Evolutionary conservation across 164 flowering plant genomes (phyloP).

Genomic region (Buxus sempervirens): DNA sequence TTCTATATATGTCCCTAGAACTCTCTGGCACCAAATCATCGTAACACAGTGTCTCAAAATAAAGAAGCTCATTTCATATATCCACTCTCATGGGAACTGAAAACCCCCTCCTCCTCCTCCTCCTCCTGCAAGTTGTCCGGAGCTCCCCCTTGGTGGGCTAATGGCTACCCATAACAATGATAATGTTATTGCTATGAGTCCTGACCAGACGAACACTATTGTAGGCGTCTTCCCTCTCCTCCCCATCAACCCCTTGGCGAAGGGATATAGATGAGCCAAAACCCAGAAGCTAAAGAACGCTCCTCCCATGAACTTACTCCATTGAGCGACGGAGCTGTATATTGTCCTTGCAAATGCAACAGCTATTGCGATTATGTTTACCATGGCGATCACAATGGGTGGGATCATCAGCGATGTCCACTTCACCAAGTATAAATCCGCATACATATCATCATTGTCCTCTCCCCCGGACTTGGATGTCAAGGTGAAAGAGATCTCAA

Average conservation of each 20-base stretch:
- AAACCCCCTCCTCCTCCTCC: slow-evolving; percentile 32
- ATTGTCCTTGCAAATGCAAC: slow-evolving; percentile 55
- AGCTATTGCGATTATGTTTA: slow-evolving; percentile 53
- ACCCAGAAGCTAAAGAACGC: slow-evolving; percentile 86
- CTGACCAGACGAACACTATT: slow-evolving; percentile 75
- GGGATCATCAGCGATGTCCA: slow-evolving; percentile 79
- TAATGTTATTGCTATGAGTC: slow-evolving; percentile 67
- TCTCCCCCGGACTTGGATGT: slow-evolving; percentile 67
- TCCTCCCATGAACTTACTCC: slow-evolving; percentile 71
- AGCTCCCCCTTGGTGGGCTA: slow-evolving; percentile 29
- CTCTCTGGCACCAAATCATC: no score
- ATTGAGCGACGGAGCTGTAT: slow-evolving; percentile 48
- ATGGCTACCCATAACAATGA: slow-evolving; percentile 64
- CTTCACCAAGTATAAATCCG: slow-evolving; percentile 62
- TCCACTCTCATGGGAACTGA: slow-evolving; percentile 50
- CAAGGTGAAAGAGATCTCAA: slow-evolving; percentile 72
- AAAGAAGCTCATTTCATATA: no score
- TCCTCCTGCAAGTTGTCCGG: slow-evolving; percentile 15
- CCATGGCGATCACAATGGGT: slow-evolving; percentile 58
- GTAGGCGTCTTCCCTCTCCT: slow-evolving; percentile 71
- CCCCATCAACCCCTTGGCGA: slow-evolving; percentile 84
- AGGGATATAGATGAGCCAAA: slow-evolving; percentile 71
- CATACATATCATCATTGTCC: slow-evolving; percentile 57
- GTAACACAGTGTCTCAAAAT: no score
- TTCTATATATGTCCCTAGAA: no score